Base-by-base conservation (phyloP, 192 early-diverging fungal species). In the Coemansia nantahalensis region DNA sequence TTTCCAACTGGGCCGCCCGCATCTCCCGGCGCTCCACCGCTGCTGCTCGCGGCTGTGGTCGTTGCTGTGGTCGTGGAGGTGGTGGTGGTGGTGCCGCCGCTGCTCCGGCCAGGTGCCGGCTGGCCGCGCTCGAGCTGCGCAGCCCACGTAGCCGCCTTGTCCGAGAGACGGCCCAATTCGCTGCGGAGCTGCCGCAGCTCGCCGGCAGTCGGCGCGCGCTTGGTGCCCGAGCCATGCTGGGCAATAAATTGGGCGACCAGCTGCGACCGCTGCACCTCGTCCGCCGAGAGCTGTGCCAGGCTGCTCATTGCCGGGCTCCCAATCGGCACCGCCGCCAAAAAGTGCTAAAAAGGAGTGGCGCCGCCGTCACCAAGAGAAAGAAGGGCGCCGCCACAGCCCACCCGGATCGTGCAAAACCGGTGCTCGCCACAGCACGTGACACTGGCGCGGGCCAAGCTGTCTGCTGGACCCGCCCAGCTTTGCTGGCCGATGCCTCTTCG, bases 141-240 rank as follows among this genome's bases (percentile, higher is more conserved):
- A 8, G 45, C 49, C 9, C 69, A 53, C 13, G 52, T 30, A 15
- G 57, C 34, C 19, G 69, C 62, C 13, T 50, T 39, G 35, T 41
- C 22, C 17, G 57, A 60, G 19, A 73, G 60, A 28, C 56, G 69
- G 45, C 54, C 54, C 14, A 73, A 54, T 32, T 73, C 69, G 11
- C 47, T 52, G n/a, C 49, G 59, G 17, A 75, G 51, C 48, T 67
- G 59, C 18, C 54, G 54, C 26, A 75, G 47, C 46, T 67, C 71
- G 38, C 43, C 42, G 0, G 58, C 21, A 5, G 46, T 49, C 33
- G 43, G 57, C n/a, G 45, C 46, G 45, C 21, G 57, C 37, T 48
- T 37, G 16, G 42, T 34, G 38, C 50, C 33, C 16, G 38, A 3
- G 31, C 48, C 50, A 24, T 65, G 32, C 13, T 28, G 23, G n/a